Conservation (phyloP, 768 basidiomycete species). For the Lactarius vividus region DNA sequence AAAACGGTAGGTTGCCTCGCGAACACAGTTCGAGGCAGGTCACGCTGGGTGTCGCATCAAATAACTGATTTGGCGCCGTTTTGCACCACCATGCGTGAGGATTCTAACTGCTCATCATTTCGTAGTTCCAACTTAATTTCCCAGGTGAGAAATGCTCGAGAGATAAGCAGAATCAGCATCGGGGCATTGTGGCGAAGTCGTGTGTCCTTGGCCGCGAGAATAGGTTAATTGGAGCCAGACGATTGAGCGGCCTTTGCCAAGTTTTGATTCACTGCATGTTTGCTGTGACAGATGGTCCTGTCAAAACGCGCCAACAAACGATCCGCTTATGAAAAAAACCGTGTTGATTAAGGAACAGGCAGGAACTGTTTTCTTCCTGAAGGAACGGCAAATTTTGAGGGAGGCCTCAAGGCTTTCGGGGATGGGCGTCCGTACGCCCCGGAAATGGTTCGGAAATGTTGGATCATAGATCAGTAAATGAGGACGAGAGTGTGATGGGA, state of each 20-base stretch:
- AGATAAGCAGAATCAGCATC: slow-evolving; percentile 13
- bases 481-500: not conserved
- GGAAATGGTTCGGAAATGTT: slow-evolving; percentile 1
- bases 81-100: slow-evolving; percentile 4
- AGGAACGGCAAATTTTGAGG: not conserved
- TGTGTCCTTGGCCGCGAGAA: slow-evolving; percentile 2
- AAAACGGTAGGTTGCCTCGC: slow-evolving; percentile 2
- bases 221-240: not conserved
- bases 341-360: slow-evolving; percentile 23
- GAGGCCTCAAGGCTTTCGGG: slow-evolving; percentile 2
- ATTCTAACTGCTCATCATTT: slow-evolving; percentile 14
- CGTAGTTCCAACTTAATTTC: slow-evolving; percentile 24
- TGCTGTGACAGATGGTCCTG: slow-evolving; percentile 22
- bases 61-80: slow-evolving; percentile 9
- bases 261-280: slow-evolving; percentile 6
- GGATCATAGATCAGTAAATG: not conserved
- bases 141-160: slow-evolving; percentile 5
- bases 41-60: slow-evolving; percentile 19
- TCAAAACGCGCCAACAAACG: slow-evolving; percentile 17
- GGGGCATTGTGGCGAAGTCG: slow-evolving; percentile 23
- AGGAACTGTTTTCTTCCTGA: slow-evolving; percentile 12
- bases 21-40: slow-evolving; percentile 7
- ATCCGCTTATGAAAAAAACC: slow-evolving; percentile 1
- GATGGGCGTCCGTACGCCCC: not conserved
- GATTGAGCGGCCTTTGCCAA: slow-evolving; percentile 8